Percentiles rank a stretch among this genome's conserved stretches.
Conservation (phyloP, 2,329 filamentous ascomycete genomes). For the Beauveria sp. region DNA sequence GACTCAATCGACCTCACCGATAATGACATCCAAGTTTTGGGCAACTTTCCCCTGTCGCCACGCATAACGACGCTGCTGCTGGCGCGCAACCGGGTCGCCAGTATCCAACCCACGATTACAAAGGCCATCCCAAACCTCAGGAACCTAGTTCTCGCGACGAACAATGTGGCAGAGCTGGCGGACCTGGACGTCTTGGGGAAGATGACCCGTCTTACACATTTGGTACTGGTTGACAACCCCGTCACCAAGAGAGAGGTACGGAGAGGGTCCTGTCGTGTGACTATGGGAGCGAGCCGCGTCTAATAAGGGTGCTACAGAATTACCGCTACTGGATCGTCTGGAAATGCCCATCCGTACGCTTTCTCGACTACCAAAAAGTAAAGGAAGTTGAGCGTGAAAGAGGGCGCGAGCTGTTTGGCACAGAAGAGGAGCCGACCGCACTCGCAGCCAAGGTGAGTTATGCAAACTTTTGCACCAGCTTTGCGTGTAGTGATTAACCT, state of each 20-base stretch:
- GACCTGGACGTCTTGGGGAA: conserved; percentile 75
- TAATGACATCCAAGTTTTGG: conserved; percentile 85
- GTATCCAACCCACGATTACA: conserved; percentile 69
- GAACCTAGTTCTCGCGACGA: conserved; percentile 75
- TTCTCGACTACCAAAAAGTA: conserved; percentile 88
- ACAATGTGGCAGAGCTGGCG: conserved; percentile 74
- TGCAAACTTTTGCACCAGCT: background rate
- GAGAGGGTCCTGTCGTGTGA: conserved; percentile 17
- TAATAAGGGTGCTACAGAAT: conserved; percentile 48
- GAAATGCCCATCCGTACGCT: conserved; percentile 76
- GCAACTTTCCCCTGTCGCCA: conserved; percentile 87
- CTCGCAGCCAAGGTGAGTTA: conserved; percentile 60
- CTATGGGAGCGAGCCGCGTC: background rate
- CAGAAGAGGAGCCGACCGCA: conserved; percentile 66
- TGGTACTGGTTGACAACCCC: conserved; percentile 80
- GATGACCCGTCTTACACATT: conserved; percentile 65
- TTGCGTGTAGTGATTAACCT: background rate
- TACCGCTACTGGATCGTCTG: conserved; percentile 91
- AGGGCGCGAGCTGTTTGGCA: conserved; percentile 78
- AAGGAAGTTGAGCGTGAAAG: conserved; percentile 74
- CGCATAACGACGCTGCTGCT: conserved; percentile 82
- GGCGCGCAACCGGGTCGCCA: conserved; percentile 78
- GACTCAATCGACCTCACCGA: conserved; percentile 98
- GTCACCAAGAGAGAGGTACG: conserved; percentile 86
- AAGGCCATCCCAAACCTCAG: conserved; percentile 73